Evolutionary conservation across 1,284 basidiomycete species (phyloP).

Genomic region (Tylopilus orsonianus): DNA sequence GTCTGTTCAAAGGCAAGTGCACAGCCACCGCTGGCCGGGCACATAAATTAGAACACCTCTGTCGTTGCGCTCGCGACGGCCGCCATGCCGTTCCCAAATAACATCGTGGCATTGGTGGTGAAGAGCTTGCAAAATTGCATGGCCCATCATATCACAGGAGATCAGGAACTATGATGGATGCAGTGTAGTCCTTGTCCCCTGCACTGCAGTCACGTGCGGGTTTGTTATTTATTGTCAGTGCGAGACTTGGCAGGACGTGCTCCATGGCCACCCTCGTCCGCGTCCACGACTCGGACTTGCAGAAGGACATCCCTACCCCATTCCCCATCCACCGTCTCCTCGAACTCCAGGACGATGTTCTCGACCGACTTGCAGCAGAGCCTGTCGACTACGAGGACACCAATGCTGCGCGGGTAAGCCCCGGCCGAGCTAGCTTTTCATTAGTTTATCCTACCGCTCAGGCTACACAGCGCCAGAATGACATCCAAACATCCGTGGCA

Average conservation of each 20-base stretch:
- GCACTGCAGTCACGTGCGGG: slow-evolving; percentile 27
- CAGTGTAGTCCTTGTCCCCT: too few relatives aligned
- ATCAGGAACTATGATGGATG: too few relatives aligned
- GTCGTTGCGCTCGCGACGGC: too few relatives aligned
- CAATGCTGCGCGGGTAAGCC: slow-evolving; percentile 6
- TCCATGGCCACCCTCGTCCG: slow-evolving; percentile 34
- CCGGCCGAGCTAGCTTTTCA: not conserved
- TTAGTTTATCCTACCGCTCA: not conserved
- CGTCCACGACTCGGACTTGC: slow-evolving; percentile 10
- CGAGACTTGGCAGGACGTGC: not conserved
- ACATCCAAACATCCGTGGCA: slow-evolving; percentile 66
- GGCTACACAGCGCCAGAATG: slow-evolving; percentile 40
- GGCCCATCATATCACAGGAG: too few relatives aligned
- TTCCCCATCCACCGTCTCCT: slow-evolving; percentile 32
- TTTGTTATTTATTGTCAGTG: slow-evolving; percentile 5
- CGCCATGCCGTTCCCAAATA: too few relatives aligned
- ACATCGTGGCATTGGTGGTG: too few relatives aligned
- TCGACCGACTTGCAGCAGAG: slow-evolving; percentile 30
- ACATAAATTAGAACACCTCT: too few relatives aligned
- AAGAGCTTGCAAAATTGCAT: too few relatives aligned
- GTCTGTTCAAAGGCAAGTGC: slow-evolving; percentile 1
- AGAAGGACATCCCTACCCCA: slow-evolving; percentile 31
- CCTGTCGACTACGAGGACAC: slow-evolving; percentile 24
- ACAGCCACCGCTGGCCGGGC: too few relatives aligned
- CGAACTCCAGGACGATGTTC: slow-evolving; percentile 12